A percentile compares a stretch with the other conserved stretches of the same genome.
Conservation (phyloP, 192 early-diverging fungal genomes). For the Coemansia sp. region DNA sequence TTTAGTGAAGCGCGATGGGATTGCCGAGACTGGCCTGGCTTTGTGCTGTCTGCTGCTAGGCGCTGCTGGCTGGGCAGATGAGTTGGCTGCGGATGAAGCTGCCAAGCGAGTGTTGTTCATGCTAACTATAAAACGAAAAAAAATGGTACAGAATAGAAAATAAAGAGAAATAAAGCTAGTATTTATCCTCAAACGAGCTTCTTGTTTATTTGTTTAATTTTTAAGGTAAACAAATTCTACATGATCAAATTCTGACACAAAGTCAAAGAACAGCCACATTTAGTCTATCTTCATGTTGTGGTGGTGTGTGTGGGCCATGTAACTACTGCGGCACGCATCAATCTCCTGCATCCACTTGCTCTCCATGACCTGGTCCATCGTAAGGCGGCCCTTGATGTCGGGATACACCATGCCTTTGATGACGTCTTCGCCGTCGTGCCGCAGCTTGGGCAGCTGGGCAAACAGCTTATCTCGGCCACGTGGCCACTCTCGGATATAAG, state of each 20-base stretch:
- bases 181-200: not conserved
- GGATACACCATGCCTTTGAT: slow-evolving; percentile 66
- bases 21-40: no score
- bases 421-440: slow-evolving; percentile 57
- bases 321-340: slow-evolving; percentile 49
- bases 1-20: no score
- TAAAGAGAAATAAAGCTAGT: not conserved
- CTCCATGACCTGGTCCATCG: slow-evolving; percentile 65
- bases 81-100: no score
- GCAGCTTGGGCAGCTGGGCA: slow-evolving; percentile 58
- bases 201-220: slow-evolving; percentile 7
- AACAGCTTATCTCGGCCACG: slow-evolving; percentile 54
- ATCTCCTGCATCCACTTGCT: slow-evolving; percentile 76
- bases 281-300: slow-evolving; percentile 43
- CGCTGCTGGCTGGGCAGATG: no score
- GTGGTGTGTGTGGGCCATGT: slow-evolving; percentile 24
- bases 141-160: not conserved
- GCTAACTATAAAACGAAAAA: no score
- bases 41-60: no score
- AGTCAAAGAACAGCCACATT: not conserved
- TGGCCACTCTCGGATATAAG: slow-evolving; percentile 55
- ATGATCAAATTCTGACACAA: slow-evolving; percentile 1
- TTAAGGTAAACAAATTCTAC: not conserved
- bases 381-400: slow-evolving; percentile 56
- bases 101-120: no score